Conservation (phyloP, 1,139 yeast species). For the Geotrichum phurueaensis region DNA sequence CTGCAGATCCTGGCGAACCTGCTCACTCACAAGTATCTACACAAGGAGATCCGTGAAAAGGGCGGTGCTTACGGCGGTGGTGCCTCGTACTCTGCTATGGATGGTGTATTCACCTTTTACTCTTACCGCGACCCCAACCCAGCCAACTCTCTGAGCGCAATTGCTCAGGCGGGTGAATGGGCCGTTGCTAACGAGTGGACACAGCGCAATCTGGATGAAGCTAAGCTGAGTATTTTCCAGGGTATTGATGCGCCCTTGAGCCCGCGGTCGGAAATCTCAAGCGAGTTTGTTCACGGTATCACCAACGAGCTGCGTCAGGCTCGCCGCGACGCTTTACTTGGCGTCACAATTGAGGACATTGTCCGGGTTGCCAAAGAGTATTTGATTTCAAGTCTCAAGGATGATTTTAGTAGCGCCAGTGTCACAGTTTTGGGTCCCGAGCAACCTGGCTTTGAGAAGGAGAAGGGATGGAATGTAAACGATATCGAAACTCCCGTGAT, state of each 20-base stretch:
- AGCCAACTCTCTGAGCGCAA: constrained; percentile 56
- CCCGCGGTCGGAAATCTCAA: constrained; percentile 69
- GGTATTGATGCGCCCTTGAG: constrained; percentile 85
- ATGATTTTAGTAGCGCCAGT: constrained; percentile 29
- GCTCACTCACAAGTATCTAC: constrained; percentile 75
- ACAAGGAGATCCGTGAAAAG: constrained; percentile 84
- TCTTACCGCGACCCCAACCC: constrained; percentile 95
- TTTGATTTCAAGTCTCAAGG: constrained; percentile 34
- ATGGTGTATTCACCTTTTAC: constrained; percentile 74
- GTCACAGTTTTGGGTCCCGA: constrained; percentile 52
- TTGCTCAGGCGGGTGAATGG: constrained; percentile 51
- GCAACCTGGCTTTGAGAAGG: constrained; percentile 33
- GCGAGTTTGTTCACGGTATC: constrained; percentile 60
- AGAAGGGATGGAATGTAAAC: constrained; percentile 36
- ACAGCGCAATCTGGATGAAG: constrained; percentile 70
- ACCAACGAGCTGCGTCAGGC: constrained; percentile 75
- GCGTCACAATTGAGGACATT: constrained; percentile 58
- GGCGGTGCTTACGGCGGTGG: constrained; percentile 99
- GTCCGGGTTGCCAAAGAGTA: constrained; percentile 58
- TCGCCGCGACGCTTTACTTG: constrained; percentile 68
- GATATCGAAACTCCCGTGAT: constrained; percentile 19
- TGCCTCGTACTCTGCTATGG: constrained; percentile 71
- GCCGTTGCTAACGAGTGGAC: constrained; percentile 51
- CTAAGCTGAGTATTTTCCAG: constrained; percentile 86
- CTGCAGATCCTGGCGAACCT: constrained; percentile 77